Conservation (phyloP, 2,329 filamentous ascomycete genomes). For the Aureobasidium vineae region DNA sequence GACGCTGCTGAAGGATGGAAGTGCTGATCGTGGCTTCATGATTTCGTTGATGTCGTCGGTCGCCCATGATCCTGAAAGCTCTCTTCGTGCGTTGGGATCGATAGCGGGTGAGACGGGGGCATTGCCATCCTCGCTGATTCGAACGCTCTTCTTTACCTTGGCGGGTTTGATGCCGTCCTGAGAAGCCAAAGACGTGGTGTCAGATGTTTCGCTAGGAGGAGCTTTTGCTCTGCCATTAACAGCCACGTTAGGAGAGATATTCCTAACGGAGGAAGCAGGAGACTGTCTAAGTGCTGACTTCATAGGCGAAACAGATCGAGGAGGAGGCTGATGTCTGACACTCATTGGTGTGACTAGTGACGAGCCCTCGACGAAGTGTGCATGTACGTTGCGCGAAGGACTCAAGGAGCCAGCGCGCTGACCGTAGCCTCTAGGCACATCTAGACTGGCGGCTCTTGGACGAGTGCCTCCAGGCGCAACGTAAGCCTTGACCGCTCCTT, state of each 20-base stretch:
- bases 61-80: constrained; percentile 31
- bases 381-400: constrained; percentile 57
- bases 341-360: constrained; percentile 54
- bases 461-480: constrained; percentile 27
- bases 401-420: constrained; percentile 49
- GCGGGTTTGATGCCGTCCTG: constrained; percentile 38
- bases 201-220: constrained; percentile 56
- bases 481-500: constrained; percentile 33
- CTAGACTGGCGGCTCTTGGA: constrained; percentile 37
- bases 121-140: constrained; percentile 71
- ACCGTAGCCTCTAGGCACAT: constrained; percentile 35
- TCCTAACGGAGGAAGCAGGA: constrained; percentile 52
- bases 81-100: constrained; percentile 34
- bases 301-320: constrained; percentile 69
- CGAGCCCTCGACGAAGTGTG: constrained; percentile 63
- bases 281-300: constrained; percentile 73
- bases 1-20: constrained; percentile 74
- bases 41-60: constrained; percentile 59
- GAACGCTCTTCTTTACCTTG: constrained; percentile 57
- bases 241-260: constrained; percentile 43
- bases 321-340: constrained; percentile 66
- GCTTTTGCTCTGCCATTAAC: constrained; percentile 51
- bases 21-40: constrained; percentile 70
- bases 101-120: constrained; percentile 52
- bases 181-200: constrained; percentile 50